These are phyloP conservation scores for Cyclaneusma minus DNA, from an alignment of 2,329 filamentous ascomycete species.

Conservation along the genomic window DNA sequence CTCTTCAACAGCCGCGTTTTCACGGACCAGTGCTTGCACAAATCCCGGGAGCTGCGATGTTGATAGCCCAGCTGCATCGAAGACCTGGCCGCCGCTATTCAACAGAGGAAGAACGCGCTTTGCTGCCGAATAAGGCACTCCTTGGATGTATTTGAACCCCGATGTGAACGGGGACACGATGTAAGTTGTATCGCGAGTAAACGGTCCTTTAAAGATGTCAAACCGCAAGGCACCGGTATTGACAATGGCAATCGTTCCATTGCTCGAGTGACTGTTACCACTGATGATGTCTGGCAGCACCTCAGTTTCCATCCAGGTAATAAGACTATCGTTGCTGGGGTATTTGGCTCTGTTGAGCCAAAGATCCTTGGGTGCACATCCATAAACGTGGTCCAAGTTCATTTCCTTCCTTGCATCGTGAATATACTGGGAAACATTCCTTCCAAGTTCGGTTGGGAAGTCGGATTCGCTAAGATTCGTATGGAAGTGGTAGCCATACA, in stretches of 20 bases:
- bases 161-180: conserved; percentile 81
- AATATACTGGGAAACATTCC: conserved; percentile 57
- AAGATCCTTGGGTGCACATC: conserved; percentile 67
- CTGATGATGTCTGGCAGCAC: conserved; percentile 55
- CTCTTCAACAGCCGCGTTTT: conserved; percentile 4
- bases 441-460: conserved; percentile 64
- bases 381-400: conserved; percentile 56
- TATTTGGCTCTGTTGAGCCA: conserved; percentile 75
- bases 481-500: conserved; percentile 72
- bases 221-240: conserved; percentile 92
- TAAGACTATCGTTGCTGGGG: conserved; percentile 59
- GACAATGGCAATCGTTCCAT: conserved; percentile 55
- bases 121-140: conserved; percentile 68
- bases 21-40: conserved; percentile 14
- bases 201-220: conserved; percentile 84
- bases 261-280: conserved; percentile 39
- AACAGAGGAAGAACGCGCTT: conserved; percentile 47
- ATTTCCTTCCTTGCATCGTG: conserved; percentile 52
- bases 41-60: conserved; percentile 14
- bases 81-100: conserved; percentile 37
- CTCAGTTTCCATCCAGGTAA: conserved; percentile 53
- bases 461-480: conserved; percentile 53
- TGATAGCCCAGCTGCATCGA: conserved; percentile 13
- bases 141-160: conserved; percentile 57
- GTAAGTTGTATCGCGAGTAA: conserved; percentile 76